Conservation (phyloP, 1,284 basidiomycete species). For the Polyporus tsugae region DNA sequence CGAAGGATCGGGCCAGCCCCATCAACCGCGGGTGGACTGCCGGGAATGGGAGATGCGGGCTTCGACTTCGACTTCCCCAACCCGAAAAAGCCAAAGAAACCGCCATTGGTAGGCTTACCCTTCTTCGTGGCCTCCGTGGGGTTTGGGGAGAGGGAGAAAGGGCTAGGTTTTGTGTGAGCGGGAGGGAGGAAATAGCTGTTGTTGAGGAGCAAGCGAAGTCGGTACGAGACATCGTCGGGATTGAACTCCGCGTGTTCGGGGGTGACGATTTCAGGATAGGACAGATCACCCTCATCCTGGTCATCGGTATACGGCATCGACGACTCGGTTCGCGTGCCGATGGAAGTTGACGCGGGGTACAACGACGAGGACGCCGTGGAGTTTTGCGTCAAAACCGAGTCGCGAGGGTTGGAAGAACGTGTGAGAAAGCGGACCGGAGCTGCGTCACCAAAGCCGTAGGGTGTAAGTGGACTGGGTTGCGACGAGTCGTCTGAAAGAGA, state of each 20-base stretch:
- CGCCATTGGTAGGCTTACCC: constrained; percentile 55
- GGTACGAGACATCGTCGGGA: constrained; percentile 82
- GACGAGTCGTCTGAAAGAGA: constrained; percentile 46
- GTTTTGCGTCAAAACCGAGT: constrained; percentile 58
- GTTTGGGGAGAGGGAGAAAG: constrained; percentile 60
- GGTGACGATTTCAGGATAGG: constrained; percentile 52
- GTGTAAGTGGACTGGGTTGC: constrained; percentile 47
- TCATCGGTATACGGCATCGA: constrained; percentile 63
- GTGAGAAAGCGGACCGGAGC: constrained; percentile 37
- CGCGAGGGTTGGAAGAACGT: constrained; percentile 45
- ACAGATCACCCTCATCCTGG: constrained; percentile 51
- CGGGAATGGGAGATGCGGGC: constrained; percentile 58
- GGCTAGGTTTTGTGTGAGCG: constrained; percentile 80
- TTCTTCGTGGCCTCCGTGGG: constrained; percentile 47
- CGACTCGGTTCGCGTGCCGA: constrained; percentile 61
- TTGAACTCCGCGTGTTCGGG: constrained; percentile 62
- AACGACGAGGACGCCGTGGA: constrained; percentile 75
- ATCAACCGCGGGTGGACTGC: constrained; percentile 37
- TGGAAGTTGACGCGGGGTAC: constrained; percentile 73
- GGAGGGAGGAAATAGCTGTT: constrained; percentile 88
- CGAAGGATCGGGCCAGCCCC: constrained; percentile 55
- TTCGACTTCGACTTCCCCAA: constrained; percentile 72
- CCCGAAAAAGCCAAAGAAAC: constrained; percentile 75
- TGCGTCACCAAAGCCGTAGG: constrained; percentile 38
- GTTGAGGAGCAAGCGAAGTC: constrained; percentile 79